Percentiles rank a stretch among this genome's conserved stretches.
phyloP scores from a whole-genome alignment of 2,329 filamentous ascomycete species.

The Cladophialophora exuberans region DNA sequence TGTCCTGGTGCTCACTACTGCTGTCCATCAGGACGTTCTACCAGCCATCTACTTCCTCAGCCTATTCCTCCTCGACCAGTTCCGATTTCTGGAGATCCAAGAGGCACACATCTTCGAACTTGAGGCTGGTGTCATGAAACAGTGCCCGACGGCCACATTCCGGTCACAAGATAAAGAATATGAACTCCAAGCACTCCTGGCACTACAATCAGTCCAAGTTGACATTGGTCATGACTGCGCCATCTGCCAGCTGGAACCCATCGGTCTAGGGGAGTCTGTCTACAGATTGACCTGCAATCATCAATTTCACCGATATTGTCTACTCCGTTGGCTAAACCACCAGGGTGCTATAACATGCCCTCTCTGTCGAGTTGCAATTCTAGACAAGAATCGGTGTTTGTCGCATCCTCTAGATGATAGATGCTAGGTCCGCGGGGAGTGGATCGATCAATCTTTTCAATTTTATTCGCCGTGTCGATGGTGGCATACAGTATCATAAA shows the following conservation, averaged over 20 bases:
- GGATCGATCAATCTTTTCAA: too few species aligned
- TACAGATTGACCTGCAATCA: constrained; percentile 15
- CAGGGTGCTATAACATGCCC: constrained; percentile 2
- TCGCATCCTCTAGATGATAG: not conserved
- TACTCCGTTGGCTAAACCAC: constrained; percentile 8
- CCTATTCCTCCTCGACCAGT: constrained; percentile 18
- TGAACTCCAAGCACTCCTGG: too few species aligned
- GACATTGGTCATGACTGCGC: constrained; percentile 8
- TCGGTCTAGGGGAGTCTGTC: constrained; percentile 12
- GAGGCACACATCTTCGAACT: constrained; percentile 15
- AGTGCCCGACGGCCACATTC: constrained; percentile 7
- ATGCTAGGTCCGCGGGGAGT: too few species aligned
- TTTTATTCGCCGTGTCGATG: too few species aligned
- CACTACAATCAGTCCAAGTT: not conserved
- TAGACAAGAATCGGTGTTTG: constrained; percentile 1
- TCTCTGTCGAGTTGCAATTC: constrained; percentile 11
- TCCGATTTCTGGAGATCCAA: constrained; percentile 18
- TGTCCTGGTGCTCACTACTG: constrained; percentile 15
- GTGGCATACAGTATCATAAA: too few species aligned
- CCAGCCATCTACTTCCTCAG: constrained; percentile 15
- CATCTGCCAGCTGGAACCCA: constrained; percentile 17
- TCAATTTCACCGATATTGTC: constrained; percentile 19
- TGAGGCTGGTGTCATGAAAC: not conserved
- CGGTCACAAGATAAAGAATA: not conserved
- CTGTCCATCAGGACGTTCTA: constrained; percentile 7